Evolutionary conservation across 768 basidiomycete genomes (phyloP).

Genomic region (Lactifluus volemus): DNA sequence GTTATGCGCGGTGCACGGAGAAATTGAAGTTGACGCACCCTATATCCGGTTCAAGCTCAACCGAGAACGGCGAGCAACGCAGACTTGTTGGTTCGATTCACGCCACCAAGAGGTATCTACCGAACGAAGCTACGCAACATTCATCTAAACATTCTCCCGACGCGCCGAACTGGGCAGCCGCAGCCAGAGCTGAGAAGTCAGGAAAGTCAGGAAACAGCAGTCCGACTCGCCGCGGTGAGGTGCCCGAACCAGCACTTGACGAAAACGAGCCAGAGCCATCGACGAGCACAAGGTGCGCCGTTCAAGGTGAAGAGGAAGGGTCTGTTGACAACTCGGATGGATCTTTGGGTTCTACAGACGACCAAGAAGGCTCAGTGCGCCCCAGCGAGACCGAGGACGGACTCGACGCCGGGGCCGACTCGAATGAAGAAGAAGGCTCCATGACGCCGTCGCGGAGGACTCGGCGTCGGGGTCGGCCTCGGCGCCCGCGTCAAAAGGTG

Average conservation of each 20-base stretch:
- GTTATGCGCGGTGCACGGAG: background rate
- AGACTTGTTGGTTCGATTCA: constrained; percentile 6
- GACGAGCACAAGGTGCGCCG: constrained; percentile 7
- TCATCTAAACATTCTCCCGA: background rate
- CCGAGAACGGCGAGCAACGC: background rate
- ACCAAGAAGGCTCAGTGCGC: background rate
- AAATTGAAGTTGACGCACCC: background rate
- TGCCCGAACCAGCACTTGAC: background rate
- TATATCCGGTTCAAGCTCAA: background rate
- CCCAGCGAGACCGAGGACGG: background rate
- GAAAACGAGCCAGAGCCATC: background rate
- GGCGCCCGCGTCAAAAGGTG: background rate
- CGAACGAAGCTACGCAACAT: background rate
- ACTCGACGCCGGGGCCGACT: background rate
- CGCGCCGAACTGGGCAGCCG: constrained; percentile 13
- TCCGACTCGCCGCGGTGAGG: background rate
- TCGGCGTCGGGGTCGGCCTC: constrained; percentile 3
- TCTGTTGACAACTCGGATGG: constrained; percentile 5
- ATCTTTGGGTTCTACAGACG: constrained; percentile 5
- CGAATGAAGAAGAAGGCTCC: background rate
- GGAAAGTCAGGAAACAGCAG: background rate
- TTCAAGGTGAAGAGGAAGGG: background rate
- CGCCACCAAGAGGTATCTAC: background rate
- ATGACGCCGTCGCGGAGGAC: background rate
- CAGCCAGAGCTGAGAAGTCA: background rate